Evolutionary conservation across 1,284 basidiomycete species (phyloP).

Genomic region (Pyrrhoderma noxium): DNA sequence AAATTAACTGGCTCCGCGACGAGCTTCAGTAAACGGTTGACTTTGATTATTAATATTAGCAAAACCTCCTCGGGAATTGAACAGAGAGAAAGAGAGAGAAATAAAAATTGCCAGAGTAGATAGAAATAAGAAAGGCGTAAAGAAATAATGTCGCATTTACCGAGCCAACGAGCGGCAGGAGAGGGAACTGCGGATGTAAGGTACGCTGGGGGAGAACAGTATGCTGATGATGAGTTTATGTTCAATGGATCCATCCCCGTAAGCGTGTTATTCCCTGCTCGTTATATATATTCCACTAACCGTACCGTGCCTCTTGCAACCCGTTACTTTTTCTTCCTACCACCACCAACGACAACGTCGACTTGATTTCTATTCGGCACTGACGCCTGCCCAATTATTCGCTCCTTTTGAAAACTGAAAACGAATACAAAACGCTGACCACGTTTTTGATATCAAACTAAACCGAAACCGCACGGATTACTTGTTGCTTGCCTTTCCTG

Average conservation of each 20-base stretch:
- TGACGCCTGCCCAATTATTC: neutral
- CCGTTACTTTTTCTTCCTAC: constrained; percentile 1
- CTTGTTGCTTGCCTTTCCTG: too few relatives aligned
- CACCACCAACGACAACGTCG: neutral
- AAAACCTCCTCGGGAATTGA: too few relatives aligned
- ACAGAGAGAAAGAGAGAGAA: too few relatives aligned
- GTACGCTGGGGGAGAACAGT: neutral
- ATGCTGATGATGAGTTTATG: neutral
- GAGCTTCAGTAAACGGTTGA: too few relatives aligned
- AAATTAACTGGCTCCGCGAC: too few relatives aligned
- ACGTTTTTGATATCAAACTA: too few relatives aligned
- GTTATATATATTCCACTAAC: neutral
- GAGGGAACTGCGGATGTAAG: neutral
- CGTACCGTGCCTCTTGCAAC: neutral
- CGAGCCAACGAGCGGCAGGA: too few relatives aligned
- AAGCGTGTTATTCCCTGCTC: constrained; percentile 10
- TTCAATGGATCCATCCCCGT: constrained; percentile 18
- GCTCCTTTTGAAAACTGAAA: neutral
- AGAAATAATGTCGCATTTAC: too few relatives aligned
- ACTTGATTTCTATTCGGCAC: neutral
- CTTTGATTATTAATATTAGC: too few relatives aligned
- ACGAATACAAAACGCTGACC: neutral
- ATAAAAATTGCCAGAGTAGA: too few relatives aligned
- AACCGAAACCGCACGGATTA: too few relatives aligned
- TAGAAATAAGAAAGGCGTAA: too few relatives aligned